Evolutionary conservation across 73 alveolate species (phyloP).

Genomic region (Tetrahymena malaccensis): DNA sequence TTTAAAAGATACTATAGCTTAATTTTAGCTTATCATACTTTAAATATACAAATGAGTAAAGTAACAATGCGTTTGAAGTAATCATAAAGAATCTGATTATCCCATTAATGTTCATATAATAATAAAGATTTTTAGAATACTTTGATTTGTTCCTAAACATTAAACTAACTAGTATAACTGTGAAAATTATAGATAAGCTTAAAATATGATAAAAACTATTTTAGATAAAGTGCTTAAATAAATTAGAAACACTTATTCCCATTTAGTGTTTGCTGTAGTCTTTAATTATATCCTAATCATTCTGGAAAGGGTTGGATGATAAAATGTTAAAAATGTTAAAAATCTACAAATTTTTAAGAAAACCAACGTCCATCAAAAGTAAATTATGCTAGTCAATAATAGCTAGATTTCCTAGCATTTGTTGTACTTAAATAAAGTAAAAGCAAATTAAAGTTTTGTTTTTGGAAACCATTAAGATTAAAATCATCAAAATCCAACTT

Average conservation of each 20-base stretch:
- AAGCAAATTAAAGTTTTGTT: not conserved
- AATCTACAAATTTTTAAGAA: not conserved
- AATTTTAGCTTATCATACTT: not conserved
- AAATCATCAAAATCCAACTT: not conserved
- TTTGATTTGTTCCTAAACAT: not conserved
- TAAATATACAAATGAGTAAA: not conserved
- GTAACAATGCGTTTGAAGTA: not conserved
- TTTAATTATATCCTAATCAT: not conserved
- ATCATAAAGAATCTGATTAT: not conserved
- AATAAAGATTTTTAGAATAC: not conserved
- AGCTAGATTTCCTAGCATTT: not conserved
- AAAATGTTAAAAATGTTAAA: not conserved
- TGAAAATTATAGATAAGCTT: not conserved
- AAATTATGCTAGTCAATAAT: not conserved
- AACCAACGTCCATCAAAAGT: not conserved
- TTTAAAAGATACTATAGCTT: not conserved
- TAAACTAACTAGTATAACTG: not conserved
- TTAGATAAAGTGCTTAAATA: not conserved
- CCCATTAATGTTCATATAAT: not conserved
- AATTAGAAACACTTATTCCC: not conserved
- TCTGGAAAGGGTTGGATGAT: not conserved
- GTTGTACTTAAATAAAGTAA: not conserved
- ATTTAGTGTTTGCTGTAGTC: not conserved
- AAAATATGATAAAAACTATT: not conserved
- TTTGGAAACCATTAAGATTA: not conserved